Evolutionary conservation across 768 basidiomycete species (phyloP), one percentile per base, ranked within the genome.

Genomic region (Podaxis sp.): DNA sequence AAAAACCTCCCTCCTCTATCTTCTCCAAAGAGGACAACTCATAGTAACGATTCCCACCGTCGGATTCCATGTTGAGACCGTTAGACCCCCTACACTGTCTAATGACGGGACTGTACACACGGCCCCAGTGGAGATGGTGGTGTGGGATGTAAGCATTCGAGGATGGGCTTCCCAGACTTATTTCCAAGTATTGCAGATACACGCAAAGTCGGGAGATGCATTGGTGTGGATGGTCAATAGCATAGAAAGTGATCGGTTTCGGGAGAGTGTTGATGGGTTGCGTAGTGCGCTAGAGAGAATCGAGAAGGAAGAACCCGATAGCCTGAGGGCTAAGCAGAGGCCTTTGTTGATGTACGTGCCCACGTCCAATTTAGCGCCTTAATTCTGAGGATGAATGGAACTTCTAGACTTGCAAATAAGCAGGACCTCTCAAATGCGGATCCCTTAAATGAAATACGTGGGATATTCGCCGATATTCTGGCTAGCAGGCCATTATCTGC

Each of bases 201-300:
- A 52, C 69, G 3, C 41, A 64, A 5, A 51, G 41, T 4, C 77
- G 81, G 17, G 82, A 85, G 66, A 50, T 50, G 86, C 85, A 33
- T 74, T 89, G 68, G 80, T 89, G 66, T 89, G 85, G 79, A 75
- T 86, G 19, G 82, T 89, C 40, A 85, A 89, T 69, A 81, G 81
- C 41, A 76, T 76, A 62, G 82, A 50, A 65, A 72, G 77, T 55
- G 78, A 82, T 36, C 75, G 80, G 50, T 74, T 88, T 22, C 61
- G 72, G 2, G 85, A 87, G 68, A 85, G 82, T 46, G 77, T 82
- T 5, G 79, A 84, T 56, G 76, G 76, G 56, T 73, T 90, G 15
- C 66, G 74, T 53, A 67, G 75, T 47, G 74, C 84, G 68, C 64
- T 86, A 37, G 72, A 41, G 3, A 52, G 47, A 8, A 13, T 69